Percentiles rank a stretch among this genome's conserved stretches.
Conservation (phyloP, 2,329 filamentous ascomycete genomes). For the Botryotinia calthae region DNA sequence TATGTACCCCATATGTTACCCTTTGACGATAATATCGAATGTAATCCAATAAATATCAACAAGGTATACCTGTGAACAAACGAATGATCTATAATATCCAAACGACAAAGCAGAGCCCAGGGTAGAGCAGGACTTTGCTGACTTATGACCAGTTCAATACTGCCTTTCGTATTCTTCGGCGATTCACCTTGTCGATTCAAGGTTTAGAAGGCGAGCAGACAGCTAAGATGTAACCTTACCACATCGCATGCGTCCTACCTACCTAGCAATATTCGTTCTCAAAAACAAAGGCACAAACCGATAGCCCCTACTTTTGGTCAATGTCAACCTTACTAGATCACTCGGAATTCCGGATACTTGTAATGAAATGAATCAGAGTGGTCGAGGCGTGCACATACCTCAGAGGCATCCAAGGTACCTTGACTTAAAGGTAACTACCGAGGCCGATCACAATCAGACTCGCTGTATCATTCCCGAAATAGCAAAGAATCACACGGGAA, state of each 20-base stretch:
- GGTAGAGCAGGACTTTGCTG: background rate
- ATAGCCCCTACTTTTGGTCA: background rate
- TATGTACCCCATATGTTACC: background rate
- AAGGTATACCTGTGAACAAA: background rate
- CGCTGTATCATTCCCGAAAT: background rate
- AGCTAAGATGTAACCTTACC: background rate
- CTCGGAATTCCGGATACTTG: background rate
- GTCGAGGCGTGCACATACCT: slow-evolving; percentile 11
- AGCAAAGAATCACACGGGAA: background rate
- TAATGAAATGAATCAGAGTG: slow-evolving; percentile 3
- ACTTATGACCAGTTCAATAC: background rate
- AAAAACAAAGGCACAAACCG: background rate
- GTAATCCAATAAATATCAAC: background rate
- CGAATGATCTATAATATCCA: background rate
- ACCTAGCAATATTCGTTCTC: background rate
- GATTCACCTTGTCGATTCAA: background rate
- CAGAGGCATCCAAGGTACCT: slow-evolving; percentile 4
- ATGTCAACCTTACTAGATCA: slow-evolving; percentile 1
- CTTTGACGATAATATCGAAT: background rate
- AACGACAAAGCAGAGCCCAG: background rate
- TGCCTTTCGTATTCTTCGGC: background rate
- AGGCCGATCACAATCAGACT: slow-evolving; percentile 15
- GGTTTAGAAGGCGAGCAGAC: background rate
- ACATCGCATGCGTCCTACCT: background rate
- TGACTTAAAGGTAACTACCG: background rate